Evolutionary conservation across 805 yeast species (phyloP).

Genomic region (Vanderwaltozyma tropicalis): DNA sequence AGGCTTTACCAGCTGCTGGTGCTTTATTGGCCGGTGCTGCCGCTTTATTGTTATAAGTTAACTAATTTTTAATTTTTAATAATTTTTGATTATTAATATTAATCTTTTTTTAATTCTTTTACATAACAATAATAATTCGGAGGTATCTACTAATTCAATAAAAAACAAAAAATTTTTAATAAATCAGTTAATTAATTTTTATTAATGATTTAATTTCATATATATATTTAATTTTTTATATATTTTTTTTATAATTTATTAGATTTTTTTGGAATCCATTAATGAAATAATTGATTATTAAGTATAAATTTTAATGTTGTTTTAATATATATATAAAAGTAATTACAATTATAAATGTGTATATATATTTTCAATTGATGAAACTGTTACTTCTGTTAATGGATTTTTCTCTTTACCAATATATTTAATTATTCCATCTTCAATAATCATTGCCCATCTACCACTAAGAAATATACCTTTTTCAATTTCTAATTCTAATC

Average conservation of each 20-base stretch:
- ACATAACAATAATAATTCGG: constrained; percentile 1
- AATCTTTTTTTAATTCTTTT: neutral
- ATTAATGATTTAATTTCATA: neutral
- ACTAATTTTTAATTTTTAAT: constrained; percentile 1
- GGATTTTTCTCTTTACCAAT: neutral
- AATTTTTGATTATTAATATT: constrained; percentile 1
- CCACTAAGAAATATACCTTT: neutral
- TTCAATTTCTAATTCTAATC: neutral
- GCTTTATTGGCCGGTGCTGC: constrained; percentile 41
- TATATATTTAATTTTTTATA: neutral
- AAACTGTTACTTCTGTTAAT: neutral
- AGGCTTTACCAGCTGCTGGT: constrained; percentile 38
- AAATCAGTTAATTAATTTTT: constrained; percentile 1
- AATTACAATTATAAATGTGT: neutral
- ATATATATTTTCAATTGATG: neutral
- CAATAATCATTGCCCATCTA: neutral
- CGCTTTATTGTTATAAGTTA: constrained; percentile 38
- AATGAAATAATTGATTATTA: constrained; percentile 3
- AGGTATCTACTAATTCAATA: constrained; percentile 1
- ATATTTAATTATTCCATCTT: neutral
- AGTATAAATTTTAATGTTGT: neutral
- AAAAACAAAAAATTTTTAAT: neutral
- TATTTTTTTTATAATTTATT: neutral
- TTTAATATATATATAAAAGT: too few species aligned
- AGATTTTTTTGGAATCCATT: neutral